These are phyloP conservation scores for Bipolaris victoriae DNA, from an alignment of 2,329 filamentous ascomycete species.

Conservation along the genomic window DNA sequence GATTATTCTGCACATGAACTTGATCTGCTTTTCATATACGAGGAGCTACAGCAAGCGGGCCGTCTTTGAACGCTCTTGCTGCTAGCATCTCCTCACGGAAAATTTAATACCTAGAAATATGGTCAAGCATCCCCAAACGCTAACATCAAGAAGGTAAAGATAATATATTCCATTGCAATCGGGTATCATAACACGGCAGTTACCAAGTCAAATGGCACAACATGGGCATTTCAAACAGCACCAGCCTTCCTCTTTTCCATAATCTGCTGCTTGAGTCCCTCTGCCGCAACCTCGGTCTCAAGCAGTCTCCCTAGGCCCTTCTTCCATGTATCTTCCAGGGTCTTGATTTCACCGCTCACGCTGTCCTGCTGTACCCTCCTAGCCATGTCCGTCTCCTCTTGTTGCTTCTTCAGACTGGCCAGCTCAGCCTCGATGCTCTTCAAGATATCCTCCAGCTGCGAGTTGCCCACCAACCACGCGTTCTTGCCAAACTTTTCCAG, in stretches of 20 bases:
- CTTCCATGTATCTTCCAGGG: slow-evolving; percentile 80
- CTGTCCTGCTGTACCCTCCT: slow-evolving; percentile 73
- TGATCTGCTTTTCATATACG: no score
- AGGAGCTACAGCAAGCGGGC: no score
- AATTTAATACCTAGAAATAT: no score
- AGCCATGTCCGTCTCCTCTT: slow-evolving; percentile 74
- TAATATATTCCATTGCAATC: neutral
- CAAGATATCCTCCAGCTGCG: slow-evolving; percentile 75
- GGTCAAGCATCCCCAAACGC: no score
- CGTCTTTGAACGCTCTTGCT: no score
- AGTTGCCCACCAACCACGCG: slow-evolving; percentile 87
- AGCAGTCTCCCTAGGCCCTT: slow-evolving; percentile 77
- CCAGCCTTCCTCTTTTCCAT: slow-evolving; percentile 44
- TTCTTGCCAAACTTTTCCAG: slow-evolving; percentile 85
- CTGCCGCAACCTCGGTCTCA: slow-evolving; percentile 85
- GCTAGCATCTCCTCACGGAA: no score
- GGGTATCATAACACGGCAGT: slow-evolving; percentile 13
- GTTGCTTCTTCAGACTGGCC: slow-evolving; percentile 67
- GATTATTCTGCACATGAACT: no score
- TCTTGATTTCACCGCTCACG: slow-evolving; percentile 73
- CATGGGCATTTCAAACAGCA: slow-evolving; percentile 30
- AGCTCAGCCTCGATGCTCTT: slow-evolving; percentile 76
- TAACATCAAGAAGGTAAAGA: no score
- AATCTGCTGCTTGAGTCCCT: slow-evolving; percentile 62
- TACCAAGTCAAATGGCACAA: neutral